A percentile compares a stretch with the other conserved stretches of the same genome.
phyloP scores from a whole-genome alignment of 75 land plant species.

The Picea sitchensis region DNA sequence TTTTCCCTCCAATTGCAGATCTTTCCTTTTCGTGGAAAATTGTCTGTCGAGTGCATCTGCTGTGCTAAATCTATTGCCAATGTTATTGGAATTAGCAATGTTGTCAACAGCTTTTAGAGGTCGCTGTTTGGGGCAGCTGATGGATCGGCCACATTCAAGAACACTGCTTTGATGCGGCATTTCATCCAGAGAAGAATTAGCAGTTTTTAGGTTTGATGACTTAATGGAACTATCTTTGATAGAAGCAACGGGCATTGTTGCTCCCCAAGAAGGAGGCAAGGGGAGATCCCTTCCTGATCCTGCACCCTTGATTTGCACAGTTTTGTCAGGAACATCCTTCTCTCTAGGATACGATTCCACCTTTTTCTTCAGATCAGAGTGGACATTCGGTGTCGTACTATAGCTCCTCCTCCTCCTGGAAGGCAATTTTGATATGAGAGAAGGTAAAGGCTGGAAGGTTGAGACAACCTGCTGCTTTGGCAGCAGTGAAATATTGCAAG shows the following conservation, averaged over 20 bases:
- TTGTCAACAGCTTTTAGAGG: not conserved
- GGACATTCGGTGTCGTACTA: not conserved
- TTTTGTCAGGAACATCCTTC: not conserved
- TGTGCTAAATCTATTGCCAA: not conserved
- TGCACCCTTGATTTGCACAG: not conserved
- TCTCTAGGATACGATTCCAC: not conserved
- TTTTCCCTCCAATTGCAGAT: constrained; percentile 1
- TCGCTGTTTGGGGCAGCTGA: constrained; percentile 8
- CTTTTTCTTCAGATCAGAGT: not conserved
- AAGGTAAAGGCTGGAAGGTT: no score
- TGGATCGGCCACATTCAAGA: constrained; percentile 1
- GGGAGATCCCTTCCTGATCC: not conserved
- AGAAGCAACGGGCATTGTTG: not conserved
- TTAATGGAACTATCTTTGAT: not conserved
- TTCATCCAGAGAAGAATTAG: not conserved
- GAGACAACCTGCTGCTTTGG: not conserved
- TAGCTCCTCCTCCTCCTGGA: not conserved
- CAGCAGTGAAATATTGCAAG: not conserved
- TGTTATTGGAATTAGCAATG: not conserved
- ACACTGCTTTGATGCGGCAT: not conserved
- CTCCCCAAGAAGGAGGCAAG: constrained; percentile 3
- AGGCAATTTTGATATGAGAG: no score
- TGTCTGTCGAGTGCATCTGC: not conserved
- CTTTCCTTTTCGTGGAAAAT: not conserved
- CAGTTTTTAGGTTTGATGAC: not conserved